Conservation (phyloP, 2,329 filamentous ascomycete species). For the Neocatenulostroma microsporum region DNA sequence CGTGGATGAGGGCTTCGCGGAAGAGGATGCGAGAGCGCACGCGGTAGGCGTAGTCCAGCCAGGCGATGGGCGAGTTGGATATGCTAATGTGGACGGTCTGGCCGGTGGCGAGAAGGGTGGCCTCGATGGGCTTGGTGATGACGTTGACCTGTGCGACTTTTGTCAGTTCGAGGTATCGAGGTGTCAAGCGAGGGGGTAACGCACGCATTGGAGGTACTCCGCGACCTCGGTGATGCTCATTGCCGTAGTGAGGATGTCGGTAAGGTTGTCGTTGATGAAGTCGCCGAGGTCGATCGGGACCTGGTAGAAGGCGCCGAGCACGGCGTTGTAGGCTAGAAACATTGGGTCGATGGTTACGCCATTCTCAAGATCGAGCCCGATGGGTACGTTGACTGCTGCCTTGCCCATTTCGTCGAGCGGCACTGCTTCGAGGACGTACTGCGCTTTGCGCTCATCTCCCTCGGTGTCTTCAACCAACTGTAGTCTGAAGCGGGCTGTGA, state of each 20-base stretch:
- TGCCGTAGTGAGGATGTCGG: slow-evolving; percentile 33
- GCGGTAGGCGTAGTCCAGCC: slow-evolving; percentile 40
- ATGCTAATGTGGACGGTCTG: slow-evolving; percentile 42
- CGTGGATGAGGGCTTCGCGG: slow-evolving; percentile 40
- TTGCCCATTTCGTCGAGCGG: too few species aligned
- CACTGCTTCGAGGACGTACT: too few species aligned
- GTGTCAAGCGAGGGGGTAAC: too few species aligned
- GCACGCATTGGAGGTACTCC: slow-evolving; percentile 39
- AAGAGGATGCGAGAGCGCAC: slow-evolving; percentile 40
- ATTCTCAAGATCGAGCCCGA: slow-evolving; percentile 18
- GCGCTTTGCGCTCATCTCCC: too few species aligned
- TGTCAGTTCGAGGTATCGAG: too few species aligned
- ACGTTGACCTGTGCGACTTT: slow-evolving; percentile 24
- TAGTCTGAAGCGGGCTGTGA: slow-evolving; percentile 17
- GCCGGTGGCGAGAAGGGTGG: slow-evolving; percentile 41
- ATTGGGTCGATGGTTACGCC: slow-evolving; percentile 11
- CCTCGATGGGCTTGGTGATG: slow-evolving; percentile 41
- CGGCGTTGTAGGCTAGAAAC: slow-evolving; percentile 32
- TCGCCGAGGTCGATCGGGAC: slow-evolving; percentile 35
- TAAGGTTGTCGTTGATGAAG: slow-evolving; percentile 30
- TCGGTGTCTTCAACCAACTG: slow-evolving; percentile 12
- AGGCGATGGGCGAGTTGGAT: slow-evolving; percentile 34
- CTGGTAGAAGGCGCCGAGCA: slow-evolving; percentile 43
- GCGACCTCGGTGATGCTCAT: slow-evolving; percentile 38
- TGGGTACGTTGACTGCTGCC: slow-evolving; percentile 6